These are phyloP conservation scores for Meyerozyma elateridarum DNA, from an alignment of 1,139 yeast genomes.

Conservation along the genomic window DNA sequence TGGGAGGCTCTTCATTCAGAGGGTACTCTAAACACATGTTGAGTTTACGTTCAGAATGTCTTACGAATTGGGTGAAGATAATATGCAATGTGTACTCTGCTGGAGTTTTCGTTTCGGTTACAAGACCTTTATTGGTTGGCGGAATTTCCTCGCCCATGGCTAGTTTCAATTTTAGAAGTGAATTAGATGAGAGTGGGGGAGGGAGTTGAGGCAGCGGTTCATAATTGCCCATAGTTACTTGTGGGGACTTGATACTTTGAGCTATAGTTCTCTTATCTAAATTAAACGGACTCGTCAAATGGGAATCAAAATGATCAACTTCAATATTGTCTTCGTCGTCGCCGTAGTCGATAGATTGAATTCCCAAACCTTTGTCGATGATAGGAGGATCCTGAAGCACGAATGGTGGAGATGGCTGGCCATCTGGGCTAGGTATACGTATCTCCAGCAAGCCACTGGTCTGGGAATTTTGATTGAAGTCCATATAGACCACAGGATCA, in stretches of 20 bases:
- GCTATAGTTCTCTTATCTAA: not conserved
- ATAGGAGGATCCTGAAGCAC: slow-evolving; percentile 24
- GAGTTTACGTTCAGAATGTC: slow-evolving; percentile 85
- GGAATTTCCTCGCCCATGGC: slow-evolving; percentile 33
- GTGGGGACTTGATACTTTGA: slow-evolving; percentile 6
- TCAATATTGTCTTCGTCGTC: slow-evolving; percentile 5
- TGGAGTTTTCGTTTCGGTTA: slow-evolving; percentile 71
- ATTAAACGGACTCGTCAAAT: slow-evolving; percentile 5
- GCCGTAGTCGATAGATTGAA: slow-evolving; percentile 8
- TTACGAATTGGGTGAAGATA: slow-evolving; percentile 89
- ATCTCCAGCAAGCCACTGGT: no score
- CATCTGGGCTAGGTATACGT: slow-evolving; percentile 1
- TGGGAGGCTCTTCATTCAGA: slow-evolving; percentile 70
- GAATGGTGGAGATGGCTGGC: slow-evolving; percentile 8
- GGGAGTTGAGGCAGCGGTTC: slow-evolving; percentile 15
- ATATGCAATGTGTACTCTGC: slow-evolving; percentile 94
- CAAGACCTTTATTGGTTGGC: slow-evolving; percentile 41
- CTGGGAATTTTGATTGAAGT: no score
- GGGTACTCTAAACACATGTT: slow-evolving; percentile 70
- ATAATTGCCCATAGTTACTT: slow-evolving; percentile 1
- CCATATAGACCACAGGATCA: no score
- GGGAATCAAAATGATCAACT: not conserved
- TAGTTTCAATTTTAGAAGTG: slow-evolving; percentile 8
- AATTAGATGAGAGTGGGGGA: slow-evolving; percentile 10
- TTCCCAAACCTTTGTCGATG: slow-evolving; percentile 5